Evolutionary conservation across 1,139 yeast genomes (phyloP).

Genomic region (Kodamaea alishanica): DNA sequence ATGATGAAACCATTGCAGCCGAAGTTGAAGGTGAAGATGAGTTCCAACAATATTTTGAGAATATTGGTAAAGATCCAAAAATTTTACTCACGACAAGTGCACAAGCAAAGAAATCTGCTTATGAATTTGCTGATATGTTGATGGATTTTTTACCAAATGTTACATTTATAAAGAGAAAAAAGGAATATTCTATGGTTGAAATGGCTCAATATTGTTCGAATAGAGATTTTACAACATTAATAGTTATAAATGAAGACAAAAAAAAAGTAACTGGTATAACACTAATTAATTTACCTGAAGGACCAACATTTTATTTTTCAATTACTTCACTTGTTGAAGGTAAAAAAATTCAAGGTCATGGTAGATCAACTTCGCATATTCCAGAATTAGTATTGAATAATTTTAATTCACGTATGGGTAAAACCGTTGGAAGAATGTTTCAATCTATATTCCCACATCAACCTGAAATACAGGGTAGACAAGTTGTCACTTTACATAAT

Average conservation of each 20-base stretch:
- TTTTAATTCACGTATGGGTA: constrained; percentile 87
- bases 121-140: constrained; percentile 83
- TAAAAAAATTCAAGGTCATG: constrained; percentile 80
- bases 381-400: constrained; percentile 92
- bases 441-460: constrained; percentile 88
- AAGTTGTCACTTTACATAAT: constrained; percentile 90
- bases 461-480: constrained; percentile 93
- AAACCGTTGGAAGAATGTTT: constrained; percentile 86
- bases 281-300: constrained; percentile 87
- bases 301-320: constrained; percentile 91
- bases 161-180: constrained; percentile 82
- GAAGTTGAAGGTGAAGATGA: constrained; percentile 84
- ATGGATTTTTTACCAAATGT: constrained; percentile 83
- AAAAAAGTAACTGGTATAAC: constrained; percentile 89
- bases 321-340: constrained; percentile 75
- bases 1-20: constrained; percentile 77
- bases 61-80: constrained; percentile 61
- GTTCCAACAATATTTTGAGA: constrained; percentile 59
- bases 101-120: constrained; percentile 80
- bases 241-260: constrained; percentile 90
- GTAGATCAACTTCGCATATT: constrained; percentile 81
- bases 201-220: constrained; percentile 80
- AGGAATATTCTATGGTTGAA: constrained; percentile 77
- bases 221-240: constrained; percentile 80
- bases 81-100: constrained; percentile 86